Conservation (phyloP, 2,329 filamentous ascomycete species). For the Paecilomyces sp. region DNA sequence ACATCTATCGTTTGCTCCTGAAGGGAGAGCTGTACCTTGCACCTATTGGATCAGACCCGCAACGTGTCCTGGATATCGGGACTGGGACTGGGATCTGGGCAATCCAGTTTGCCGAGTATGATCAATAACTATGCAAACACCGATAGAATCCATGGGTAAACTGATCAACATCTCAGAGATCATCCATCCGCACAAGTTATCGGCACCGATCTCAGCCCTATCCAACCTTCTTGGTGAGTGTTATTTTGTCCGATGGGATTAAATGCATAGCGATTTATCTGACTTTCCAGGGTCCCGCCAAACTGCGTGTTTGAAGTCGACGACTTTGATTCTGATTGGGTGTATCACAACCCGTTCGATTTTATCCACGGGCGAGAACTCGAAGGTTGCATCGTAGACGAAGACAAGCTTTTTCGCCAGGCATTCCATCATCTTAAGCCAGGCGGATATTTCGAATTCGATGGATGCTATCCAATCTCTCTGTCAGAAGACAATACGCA, state of each 20-base stretch:
- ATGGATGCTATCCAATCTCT: slow-evolving; percentile 18
- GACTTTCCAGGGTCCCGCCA: slow-evolving; percentile 13
- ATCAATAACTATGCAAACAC: background rate
- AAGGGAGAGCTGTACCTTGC: background rate
- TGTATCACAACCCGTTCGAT: slow-evolving; percentile 14
- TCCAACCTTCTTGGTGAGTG: slow-evolving; percentile 13
- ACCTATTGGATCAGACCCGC: background rate
- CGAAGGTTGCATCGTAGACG: slow-evolving; percentile 13
- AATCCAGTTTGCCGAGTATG: slow-evolving; percentile 8
- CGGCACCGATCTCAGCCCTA: slow-evolving; percentile 15
- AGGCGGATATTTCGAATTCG: slow-evolving; percentile 42
- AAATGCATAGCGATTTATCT: background rate
- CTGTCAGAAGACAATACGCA: slow-evolving; percentile 23
- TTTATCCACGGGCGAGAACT: slow-evolving; percentile 18
- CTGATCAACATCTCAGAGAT: slow-evolving; percentile 5
- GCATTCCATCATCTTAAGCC: slow-evolving; percentile 28
- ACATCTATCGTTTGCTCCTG: background rate
- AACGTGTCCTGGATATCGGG: background rate
- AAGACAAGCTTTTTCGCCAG: slow-evolving; percentile 8
- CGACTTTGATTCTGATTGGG: slow-evolving; percentile 18
- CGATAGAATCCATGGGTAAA: background rate
- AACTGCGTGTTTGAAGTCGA: slow-evolving; percentile 19
- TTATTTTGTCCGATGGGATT: background rate
- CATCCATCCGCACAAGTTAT: slow-evolving; percentile 15
- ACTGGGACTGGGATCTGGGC: slow-evolving; percentile 4